Evolutionary conservation across 73 alveolate species (phyloP), one percentile per base, ranked within the genome.

Genomic region (Stentor roeselii): DNA sequence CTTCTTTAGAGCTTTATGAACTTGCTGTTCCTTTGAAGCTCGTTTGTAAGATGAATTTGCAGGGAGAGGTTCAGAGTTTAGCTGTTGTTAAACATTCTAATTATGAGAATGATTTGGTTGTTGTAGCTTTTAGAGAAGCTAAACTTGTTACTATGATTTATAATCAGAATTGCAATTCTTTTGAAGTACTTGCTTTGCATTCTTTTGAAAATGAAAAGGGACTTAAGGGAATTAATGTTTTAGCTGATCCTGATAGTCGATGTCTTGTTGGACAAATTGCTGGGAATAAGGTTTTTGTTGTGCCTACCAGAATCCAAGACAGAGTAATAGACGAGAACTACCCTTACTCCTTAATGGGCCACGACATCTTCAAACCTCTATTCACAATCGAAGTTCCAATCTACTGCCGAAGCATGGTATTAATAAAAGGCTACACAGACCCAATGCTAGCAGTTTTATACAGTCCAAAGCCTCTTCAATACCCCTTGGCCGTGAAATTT

Each of bases 131-230:
- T 2, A 67, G 37, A 67, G 80, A 67, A 30, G 80, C 80, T 32
- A 21, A 67, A 2, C 21, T 67, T 27, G 34, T 27, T 34, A 67
- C 80, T 27, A 21, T 67, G 37, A 67, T 67, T 30, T 67, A 67
- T 34, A 67, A 67, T 67, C 42, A n/a, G 34, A 67, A 67, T 21
- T 36, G 21, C 27, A 67, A 67, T 34, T 67, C 80, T 30, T 67
- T 67, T 67, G 80, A 67, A 67, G 37, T 67, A 14, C 41, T 67
- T 27, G 80, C 50, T 34, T 67, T 67, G 2, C 80, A 67, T 34
- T 67, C 80, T 30, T 67, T 67, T 67, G 80, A 67, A 32, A 67
- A 67, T 67, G 80, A 67, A 67, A 67, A 67, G 34, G 80, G 80
- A n/a, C n/a, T 2, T 1, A 67, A 67, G 34, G 80, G 37, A 67